Conservation (phyloP, 805 yeast genomes). For the Komagataella phaffii region DNA sequence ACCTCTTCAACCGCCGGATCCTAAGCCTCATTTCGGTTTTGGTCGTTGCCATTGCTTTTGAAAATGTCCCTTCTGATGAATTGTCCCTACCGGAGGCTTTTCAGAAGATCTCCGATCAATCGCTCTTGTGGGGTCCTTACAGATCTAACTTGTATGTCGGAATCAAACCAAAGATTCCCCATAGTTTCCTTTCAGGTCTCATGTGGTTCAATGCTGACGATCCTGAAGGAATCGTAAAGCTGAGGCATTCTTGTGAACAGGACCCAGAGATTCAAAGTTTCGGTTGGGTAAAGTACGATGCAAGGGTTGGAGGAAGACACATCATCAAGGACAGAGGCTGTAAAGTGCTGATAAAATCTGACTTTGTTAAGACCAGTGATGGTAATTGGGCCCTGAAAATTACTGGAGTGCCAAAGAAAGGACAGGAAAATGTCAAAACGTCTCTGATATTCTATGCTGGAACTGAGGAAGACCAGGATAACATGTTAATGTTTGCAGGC, state of each 20-base stretch:
- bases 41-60: not conserved
- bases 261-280: constrained; percentile 57
- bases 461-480: constrained; percentile 42
- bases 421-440: constrained; percentile 33
- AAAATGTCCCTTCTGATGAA: not conserved
- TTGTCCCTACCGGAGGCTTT: not conserved
- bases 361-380: constrained; percentile 59
- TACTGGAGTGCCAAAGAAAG: constrained; percentile 45
- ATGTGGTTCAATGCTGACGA: constrained; percentile 75
- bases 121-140: constrained; percentile 87
- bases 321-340: constrained; percentile 53
- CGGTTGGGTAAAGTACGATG: constrained; percentile 83
- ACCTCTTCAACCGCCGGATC: not conserved
- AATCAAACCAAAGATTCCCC: constrained; percentile 68
- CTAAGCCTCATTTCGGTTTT: not conserved
- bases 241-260: constrained; percentile 70
- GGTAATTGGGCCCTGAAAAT: constrained; percentile 75
- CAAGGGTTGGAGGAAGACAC: constrained; percentile 78
- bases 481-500: constrained; percentile 26
- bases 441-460: constrained; percentile 72
- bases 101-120: constrained; percentile 24
- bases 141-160: constrained; percentile 82
- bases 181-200: constrained; percentile 62
- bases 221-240: constrained; percentile 33
- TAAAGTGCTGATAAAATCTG: constrained; percentile 49